These are phyloP conservation scores for Oenanthe javanica DNA, from an alignment of 140 eudicot genomes.

Conservation along the genomic window DNA sequence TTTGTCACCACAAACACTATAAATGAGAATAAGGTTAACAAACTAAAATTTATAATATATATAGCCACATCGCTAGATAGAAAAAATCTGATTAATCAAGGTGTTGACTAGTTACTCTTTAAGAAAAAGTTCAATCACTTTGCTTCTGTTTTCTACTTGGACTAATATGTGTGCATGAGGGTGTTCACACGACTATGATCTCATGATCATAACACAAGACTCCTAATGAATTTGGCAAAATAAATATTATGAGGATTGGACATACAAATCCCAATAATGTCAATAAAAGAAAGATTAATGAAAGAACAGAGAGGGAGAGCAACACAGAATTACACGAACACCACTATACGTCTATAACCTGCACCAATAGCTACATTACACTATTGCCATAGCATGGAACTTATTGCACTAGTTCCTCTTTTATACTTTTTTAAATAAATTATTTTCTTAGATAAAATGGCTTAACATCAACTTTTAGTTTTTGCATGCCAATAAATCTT, in stretches of 20 bases:
- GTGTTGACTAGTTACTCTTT: not conserved
- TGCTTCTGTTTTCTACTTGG: not conserved
- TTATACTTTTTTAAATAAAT: not conserved
- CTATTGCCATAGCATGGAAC: not conserved
- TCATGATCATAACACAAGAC: not conserved
- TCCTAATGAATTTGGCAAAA: not conserved
- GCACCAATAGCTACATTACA: not conserved
- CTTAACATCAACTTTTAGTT: not conserved
- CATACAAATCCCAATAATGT: not conserved
- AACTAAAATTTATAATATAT: not conserved
- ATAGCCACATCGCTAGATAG: not conserved
- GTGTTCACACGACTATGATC: not conserved
- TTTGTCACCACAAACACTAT: not conserved
- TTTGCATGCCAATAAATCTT: slow-evolving; percentile 1
- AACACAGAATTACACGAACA: not conserved
- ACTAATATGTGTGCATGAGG: not conserved
- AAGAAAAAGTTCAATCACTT: not conserved
- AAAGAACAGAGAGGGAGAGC: not conserved
- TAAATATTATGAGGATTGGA: not conserved
- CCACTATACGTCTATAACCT: not conserved
- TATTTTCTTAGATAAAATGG: not conserved
- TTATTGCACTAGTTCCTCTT: not conserved
- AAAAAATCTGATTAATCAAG: not conserved
- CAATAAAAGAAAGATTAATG: not conserved
- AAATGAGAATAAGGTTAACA: not conserved